phyloP scores from a whole-genome alignment of 1,284 basidiomycete genomes.

The Agaricales sp. region DNA sequence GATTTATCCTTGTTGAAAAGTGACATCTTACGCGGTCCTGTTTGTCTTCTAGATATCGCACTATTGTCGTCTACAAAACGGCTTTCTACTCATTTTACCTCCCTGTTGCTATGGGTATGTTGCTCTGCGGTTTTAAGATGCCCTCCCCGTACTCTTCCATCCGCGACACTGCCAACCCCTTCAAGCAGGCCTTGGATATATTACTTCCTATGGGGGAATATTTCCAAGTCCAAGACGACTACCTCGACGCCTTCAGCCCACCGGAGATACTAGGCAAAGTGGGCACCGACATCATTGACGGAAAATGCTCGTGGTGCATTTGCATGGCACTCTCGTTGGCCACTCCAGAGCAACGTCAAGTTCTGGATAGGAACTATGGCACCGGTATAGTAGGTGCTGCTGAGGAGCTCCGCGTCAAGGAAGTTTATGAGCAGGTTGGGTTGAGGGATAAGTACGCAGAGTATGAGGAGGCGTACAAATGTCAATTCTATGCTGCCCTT shows the following conservation, averaged over 20 bases:
- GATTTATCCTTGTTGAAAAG: constrained; percentile 7
- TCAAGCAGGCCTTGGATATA: constrained; percentile 75
- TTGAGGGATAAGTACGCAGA: constrained; percentile 59
- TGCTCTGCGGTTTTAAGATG: constrained; percentile 60
- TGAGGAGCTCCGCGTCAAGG: constrained; percentile 64
- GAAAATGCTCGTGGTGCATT: constrained; percentile 98
- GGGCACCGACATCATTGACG: constrained; percentile 97
- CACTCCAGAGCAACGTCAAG: constrained; percentile 40
- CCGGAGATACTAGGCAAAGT: constrained; percentile 95
- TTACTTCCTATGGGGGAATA: constrained; percentile 93
- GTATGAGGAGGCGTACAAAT: constrained; percentile 76
- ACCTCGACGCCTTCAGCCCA: constrained; percentile 86
- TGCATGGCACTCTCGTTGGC: constrained; percentile 75
- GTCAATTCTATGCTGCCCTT: constrained; percentile 57
- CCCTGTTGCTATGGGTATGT: constrained; percentile 92
- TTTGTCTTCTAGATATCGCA: constrained; percentile 54
- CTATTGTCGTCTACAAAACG: constrained; percentile 97
- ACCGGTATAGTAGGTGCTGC: constrained; percentile 51
- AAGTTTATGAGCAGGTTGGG: constrained; percentile 65
- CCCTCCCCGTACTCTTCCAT: constrained; percentile 13
- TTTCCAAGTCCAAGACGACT: constrained; percentile 99
- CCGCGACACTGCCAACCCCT: constrained; percentile 38
- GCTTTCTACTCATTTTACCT: constrained; percentile 99
- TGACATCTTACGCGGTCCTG: background rate
- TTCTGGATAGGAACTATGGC: constrained; percentile 81